Evolutionary conservation across 495 filamentous ascomycete genomes (phyloP).

Genomic region (Penicillium fimorum): DNA sequence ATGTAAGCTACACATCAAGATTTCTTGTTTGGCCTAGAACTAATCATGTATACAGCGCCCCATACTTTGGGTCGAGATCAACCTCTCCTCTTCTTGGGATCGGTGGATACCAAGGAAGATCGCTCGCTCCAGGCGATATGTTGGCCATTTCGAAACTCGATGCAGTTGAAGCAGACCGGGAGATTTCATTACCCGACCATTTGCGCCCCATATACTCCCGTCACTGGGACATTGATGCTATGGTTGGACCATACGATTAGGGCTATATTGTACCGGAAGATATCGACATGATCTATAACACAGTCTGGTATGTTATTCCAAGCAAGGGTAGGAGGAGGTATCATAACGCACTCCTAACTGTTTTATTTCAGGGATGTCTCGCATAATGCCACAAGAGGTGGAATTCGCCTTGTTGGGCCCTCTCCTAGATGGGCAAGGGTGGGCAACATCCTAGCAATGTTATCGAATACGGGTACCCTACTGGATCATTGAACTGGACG

Average conservation of each 20-base stretch:
- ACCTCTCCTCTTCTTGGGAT: slow-evolving; percentile 54
- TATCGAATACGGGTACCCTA: slow-evolving; percentile 58
- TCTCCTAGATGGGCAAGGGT: slow-evolving; percentile 54
- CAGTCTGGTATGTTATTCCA: slow-evolving; percentile 30
- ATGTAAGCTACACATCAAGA: slow-evolving; percentile 22
- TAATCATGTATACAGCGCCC: slow-evolving; percentile 21
- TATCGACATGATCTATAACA: slow-evolving; percentile 54
- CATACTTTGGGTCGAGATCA: slow-evolving; percentile 58
- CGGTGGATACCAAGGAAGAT: slow-evolving; percentile 60
- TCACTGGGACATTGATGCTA: slow-evolving; percentile 50
- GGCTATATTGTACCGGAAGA: slow-evolving; percentile 52
- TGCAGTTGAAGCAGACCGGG: slow-evolving; percentile 13
- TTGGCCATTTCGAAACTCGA: slow-evolving; percentile 38
- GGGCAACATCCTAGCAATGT: slow-evolving; percentile 60
- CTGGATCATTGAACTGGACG: slow-evolving; percentile 55
- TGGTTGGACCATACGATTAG: slow-evolving; percentile 58
- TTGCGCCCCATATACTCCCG: slow-evolving; percentile 44
- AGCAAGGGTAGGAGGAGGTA: background rate
- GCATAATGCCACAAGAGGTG: slow-evolving; percentile 58
- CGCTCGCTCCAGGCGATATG: slow-evolving; percentile 52
- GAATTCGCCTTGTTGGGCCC: slow-evolving; percentile 57
- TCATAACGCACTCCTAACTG: background rate
- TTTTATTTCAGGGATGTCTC: slow-evolving; percentile 44
- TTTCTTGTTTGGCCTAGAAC: background rate
- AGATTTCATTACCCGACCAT: slow-evolving; percentile 34